Evolutionary conservation across 2,329 filamentous ascomycete species (phyloP), one percentile per base, ranked within the genome.

Genomic region (Berkeleyomyces rouxiae): DNA sequence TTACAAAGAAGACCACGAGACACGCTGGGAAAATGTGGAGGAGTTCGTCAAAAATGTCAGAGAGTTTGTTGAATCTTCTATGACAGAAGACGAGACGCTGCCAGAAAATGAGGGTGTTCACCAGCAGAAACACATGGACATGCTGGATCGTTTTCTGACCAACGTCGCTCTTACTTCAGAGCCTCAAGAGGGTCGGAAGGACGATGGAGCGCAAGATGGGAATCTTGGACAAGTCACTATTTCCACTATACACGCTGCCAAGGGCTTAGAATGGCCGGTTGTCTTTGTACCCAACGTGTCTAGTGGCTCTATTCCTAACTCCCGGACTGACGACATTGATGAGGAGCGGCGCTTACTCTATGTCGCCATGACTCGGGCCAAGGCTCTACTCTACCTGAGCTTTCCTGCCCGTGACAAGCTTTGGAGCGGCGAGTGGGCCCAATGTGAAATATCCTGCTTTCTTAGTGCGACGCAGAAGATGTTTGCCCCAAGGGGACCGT

Each of bases 191-290:
- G 79, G 82, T 7, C 78, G 81, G 2, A 77, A 79, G 2, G 77
- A 78, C 31, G 78, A 81, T 61, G 77, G 77, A 37, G 80, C 78
- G 37, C 77, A 81, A 1, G 42, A 9, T 7, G 37, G n/a, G 31
- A 55, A 55, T 13, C 4, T 57, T 7, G 63, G 63, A 3, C 78
- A 88, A 67, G 82, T 97, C 23, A 96, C 91, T 0, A 89, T 99
- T 33, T 96, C 90, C 4, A 99, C 92, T 0, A 96, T 99, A 9
- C 92, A 99, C 71, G 90, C 91, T 0, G 90, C 92, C 2, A 99
- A 99, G 72, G 92, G 92, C 2, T 78, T 99, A 0, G 92, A 99
- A 72, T 99, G 93, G 93, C 92, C 92, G 0, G 80, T 96, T 1
- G 90, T 97, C 0, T 97, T 97, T 71, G 84, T 97, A 13, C 91